Evolutionary conservation across 2,329 filamentous ascomycete species (phyloP), one percentile per base, ranked within the genome.

Genomic region (Aureobasidium sp.): DNA sequence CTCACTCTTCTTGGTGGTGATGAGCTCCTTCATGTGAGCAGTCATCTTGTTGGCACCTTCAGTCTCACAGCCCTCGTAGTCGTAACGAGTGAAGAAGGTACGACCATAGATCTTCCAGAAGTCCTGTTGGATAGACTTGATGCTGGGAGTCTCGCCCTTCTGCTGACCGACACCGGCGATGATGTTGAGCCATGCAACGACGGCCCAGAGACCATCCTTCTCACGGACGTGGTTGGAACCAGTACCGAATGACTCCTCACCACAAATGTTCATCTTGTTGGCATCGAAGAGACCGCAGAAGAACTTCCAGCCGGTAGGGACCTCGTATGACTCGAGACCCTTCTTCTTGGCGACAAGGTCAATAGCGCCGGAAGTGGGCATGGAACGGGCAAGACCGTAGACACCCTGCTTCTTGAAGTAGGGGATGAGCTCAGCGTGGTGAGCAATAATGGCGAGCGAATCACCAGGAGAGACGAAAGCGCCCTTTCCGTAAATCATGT

Each of bases 401-500:
- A 98, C 90, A 56, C 93, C 91, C 70, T 97, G 87, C 76, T 93
- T 90, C 79, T 91, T 85, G 83, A 98, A 98, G 77, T 95, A 98
- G 55, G 93, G 93, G 65, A 98, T 98, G 56, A 95, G 82, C 64
- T 95, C 82, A 62, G 93, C 90, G 70, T 98, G 86, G 77, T 98
- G 93, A 44, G 93, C 90, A 66, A 98, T 98, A 69, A 98, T 98
- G 66, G 93, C 93, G 64, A 98, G 78, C 65, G 89, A 95, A 77
- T 58, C 93, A 67, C 93, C 93, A 6, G 93, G 93, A 6, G 91
- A 97, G 57, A 98, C 93, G 67, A 98, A 98, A 39, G 86, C 84
- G 66, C 94, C 91, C 61, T 91, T 90, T 58, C 93, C 93, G 74
- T 98, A 98, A 68, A 98, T 98, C 93, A 98, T 98, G 83, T 98